Percentiles rank a stretch among this genome's conserved stretches.
These are phyloP conservation scores for Saccharomycopsis fodiens DNA, from an alignment of 805 yeast genomes.

Conservation along the genomic window DNA sequence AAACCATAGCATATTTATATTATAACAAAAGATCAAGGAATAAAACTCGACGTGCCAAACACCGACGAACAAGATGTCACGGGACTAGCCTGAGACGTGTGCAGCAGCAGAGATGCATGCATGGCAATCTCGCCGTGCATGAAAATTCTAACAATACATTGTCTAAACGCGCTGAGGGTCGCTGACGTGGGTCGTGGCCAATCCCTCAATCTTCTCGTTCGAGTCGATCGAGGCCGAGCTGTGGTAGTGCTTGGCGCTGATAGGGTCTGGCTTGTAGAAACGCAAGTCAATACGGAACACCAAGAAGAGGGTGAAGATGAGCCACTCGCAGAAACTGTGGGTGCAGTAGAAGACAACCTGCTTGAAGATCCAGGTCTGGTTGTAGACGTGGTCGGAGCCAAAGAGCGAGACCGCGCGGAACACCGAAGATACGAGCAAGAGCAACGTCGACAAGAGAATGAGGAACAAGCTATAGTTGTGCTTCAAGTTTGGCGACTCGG, in stretches of 20 bases:
- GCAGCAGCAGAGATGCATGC: too few species aligned
- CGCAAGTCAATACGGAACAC: constrained; percentile 68
- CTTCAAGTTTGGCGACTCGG: constrained; percentile 25
- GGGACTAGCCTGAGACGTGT: too few species aligned
- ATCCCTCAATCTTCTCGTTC: not conserved
- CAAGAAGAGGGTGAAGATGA: constrained; percentile 50
- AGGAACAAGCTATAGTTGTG: constrained; percentile 44
- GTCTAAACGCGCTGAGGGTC: too few species aligned
- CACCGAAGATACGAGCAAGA: constrained; percentile 43
- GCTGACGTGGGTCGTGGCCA: not conserved
- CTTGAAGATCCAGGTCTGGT: constrained; percentile 37
- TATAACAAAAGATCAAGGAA: too few species aligned
- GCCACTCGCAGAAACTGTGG: constrained; percentile 61
- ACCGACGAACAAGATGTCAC: too few species aligned
- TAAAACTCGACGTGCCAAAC: too few species aligned
- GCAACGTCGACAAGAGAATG: constrained; percentile 38
- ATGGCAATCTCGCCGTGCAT: too few species aligned
- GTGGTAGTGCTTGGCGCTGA: not conserved
- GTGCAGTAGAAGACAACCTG: constrained; percentile 57
- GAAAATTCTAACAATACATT: too few species aligned
- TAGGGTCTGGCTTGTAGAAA: constrained; percentile 66
- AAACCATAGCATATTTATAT: too few species aligned
- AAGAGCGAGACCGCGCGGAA: constrained; percentile 44
- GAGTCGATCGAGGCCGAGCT: not conserved
- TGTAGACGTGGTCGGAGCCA: constrained; percentile 23